Base-by-base conservation (phyloP, 345 rosid genomes). In the Bruguiera gymnorhiza region DNA sequence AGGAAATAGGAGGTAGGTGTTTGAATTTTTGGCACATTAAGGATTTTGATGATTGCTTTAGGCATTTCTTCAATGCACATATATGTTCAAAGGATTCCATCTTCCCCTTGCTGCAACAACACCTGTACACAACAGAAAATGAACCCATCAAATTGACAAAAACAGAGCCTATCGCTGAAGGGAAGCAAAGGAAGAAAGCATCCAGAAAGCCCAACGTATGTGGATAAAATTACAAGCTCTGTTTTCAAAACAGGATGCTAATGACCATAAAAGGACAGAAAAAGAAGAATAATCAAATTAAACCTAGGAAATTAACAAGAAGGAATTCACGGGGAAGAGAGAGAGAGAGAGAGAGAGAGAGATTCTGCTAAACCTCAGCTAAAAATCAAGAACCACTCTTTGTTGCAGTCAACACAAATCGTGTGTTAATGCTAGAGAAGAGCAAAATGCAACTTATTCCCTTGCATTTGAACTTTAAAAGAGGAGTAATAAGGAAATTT, bases 51-150 rank as follows among this genome's bases (percentile, higher is more conserved):
- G 81, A 75, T 76, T 72, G 57, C 80, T 74, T 64, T 77, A 64
- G 71, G 72, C 76, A 76, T 80, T 62, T 75, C 85, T 62, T 86
- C 88, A 81, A 77, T 78, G 85, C 43, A 86, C 94, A 88, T 76
- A 81, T 79, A 86, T 54, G 83, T 83, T 82, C 78, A 81, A 79
- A 76, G 69, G 83, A 84, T 78, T 83, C 78, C 89, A 68, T 78
- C 88, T 82, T 82, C 86, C 83, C 73, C 83, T 83, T 77, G 84
- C 89, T 43, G 84, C 84, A 69, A 77, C 58, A 18, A 70, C 76
- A 86, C 97, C 97, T 90, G 97, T 73, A 71, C 65, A 85, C 82
- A 79, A 69, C 71, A 83, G 80, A 84, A 84, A 82, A 75, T 80
- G 70, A 79, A 82, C 78, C 85, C 69, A 90, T 86, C 96, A 88